Evolutionary conservation across 768 basidiomycete genomes (phyloP).

Genomic region (Boletus patriciae): DNA sequence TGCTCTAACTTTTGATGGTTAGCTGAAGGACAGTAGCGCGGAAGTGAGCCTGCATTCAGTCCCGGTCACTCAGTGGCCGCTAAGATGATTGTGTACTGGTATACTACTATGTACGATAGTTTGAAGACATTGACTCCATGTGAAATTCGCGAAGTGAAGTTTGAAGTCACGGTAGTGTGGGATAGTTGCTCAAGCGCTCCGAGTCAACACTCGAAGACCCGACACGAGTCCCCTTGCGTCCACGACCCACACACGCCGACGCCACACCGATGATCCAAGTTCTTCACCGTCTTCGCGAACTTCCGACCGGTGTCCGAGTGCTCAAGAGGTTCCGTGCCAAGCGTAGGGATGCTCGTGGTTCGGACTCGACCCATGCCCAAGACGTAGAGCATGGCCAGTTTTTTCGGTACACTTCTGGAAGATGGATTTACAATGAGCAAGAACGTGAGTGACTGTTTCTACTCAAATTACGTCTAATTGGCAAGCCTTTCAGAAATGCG

Average conservation of each 20-base stretch:
- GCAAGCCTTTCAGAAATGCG: neutral
- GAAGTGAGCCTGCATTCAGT: no score
- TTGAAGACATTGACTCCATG: neutral
- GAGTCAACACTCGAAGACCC: no score
- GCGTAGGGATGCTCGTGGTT: neutral
- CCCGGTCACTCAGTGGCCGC: neutral
- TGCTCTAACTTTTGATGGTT: neutral
- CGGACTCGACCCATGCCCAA: neutral
- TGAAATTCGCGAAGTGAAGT: neutral
- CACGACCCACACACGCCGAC: neutral
- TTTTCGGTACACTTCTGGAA: conserved; percentile 5
- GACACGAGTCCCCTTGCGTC: neutral
- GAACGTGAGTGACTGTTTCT: neutral
- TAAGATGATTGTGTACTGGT: neutral
- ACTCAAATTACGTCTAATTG: neutral
- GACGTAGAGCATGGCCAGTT: neutral
- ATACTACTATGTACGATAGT: neutral
- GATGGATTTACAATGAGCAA: conserved; percentile 12
- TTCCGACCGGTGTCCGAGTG: neutral
- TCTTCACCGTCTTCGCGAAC: neutral
- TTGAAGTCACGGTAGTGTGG: no score
- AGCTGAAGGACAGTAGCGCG: neutral
- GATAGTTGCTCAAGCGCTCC: no score
- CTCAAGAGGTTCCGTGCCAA: neutral
- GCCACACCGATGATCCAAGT: neutral